These are phyloP conservation scores for Colletotrichum cuscutae DNA, from an alignment of 2,329 filamentous ascomycete genomes.

Conservation along the genomic window DNA sequence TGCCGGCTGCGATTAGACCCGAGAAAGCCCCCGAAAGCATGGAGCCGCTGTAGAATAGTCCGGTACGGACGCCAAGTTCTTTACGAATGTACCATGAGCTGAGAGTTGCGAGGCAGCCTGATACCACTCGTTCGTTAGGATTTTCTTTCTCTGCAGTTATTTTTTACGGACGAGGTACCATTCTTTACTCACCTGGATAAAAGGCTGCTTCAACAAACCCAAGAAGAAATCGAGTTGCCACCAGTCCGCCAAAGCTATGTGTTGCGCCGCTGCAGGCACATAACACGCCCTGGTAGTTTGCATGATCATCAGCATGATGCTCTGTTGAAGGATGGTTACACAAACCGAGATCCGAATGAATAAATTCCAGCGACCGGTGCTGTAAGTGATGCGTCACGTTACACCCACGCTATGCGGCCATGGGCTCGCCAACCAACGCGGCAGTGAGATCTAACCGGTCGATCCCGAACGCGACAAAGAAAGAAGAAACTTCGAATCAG, in stretches of 20 bases:
- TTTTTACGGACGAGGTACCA: too few relatives aligned
- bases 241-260: conserved; percentile 12
- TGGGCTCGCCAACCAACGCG: neutral
- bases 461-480: conserved; percentile 50
- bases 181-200: conserved; percentile 43
- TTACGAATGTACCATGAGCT: conserved; percentile 31
- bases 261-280: conserved; percentile 32
- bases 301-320: neutral
- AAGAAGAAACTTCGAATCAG: conserved; percentile 33
- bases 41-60: conserved; percentile 33
- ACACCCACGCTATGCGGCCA: conserved; percentile 12
- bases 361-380: neutral
- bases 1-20: conserved; percentile 37
- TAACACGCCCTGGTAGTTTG: conserved; percentile 15
- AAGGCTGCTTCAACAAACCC: conserved; percentile 34
- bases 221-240: conserved; percentile 28
- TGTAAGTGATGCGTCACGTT: neutral
- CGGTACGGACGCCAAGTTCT: conserved; percentile 30
- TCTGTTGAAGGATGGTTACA: neutral
- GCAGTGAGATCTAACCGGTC: neutral
- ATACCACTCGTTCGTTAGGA: neutral
- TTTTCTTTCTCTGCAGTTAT: neutral
- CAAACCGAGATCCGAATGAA: neutral
- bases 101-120: conserved; percentile 26
- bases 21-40: conserved; percentile 39